phyloP scores from a whole-genome alignment of 2,329 filamentous ascomycete genomes.

The Ophiostoma piceae region DNA sequence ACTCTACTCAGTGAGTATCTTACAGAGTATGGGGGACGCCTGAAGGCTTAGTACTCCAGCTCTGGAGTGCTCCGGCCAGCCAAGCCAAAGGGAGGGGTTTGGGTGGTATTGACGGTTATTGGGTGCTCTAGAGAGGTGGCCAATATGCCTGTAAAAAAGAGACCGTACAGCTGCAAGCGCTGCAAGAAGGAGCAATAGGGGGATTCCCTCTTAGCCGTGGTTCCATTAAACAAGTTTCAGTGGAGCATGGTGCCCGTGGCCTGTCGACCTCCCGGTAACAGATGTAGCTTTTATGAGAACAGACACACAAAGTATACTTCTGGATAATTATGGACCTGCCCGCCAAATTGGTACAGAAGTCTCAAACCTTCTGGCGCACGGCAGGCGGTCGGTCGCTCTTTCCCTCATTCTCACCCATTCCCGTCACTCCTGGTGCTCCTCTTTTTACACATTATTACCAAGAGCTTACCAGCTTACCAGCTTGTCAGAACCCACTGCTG shows the following conservation, averaged over 20 bases:
- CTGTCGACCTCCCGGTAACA: not conserved
- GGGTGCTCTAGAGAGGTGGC: too few relatives aligned
- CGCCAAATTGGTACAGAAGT: constrained; percentile 10
- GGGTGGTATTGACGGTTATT: not conserved
- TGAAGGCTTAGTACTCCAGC: too few relatives aligned
- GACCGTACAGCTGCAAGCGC: not conserved
- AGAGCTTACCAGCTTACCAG: constrained; percentile 9
- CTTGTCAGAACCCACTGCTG: not conserved
- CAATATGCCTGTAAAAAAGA: too few relatives aligned
- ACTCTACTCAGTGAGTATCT: too few relatives aligned
- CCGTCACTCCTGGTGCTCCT: too few relatives aligned
- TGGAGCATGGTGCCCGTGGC: constrained; percentile 9
- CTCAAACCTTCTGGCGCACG: not conserved
- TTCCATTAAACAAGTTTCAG: constrained; percentile 14
- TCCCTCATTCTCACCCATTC: too few relatives aligned
- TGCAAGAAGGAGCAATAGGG: constrained; percentile 9
- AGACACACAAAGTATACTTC: not conserved
- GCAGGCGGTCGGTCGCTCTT: not conserved
- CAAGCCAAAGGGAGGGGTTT: not conserved
- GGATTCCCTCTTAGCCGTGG: not conserved
- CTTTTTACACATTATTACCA: constrained; percentile 8
- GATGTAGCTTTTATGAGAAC: not conserved
- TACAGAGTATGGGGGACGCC: not conserved
- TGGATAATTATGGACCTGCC: not conserved
- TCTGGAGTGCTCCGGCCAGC: not conserved